phyloP scores from a whole-genome alignment of 2,329 filamentous ascomycete genomes.

The Botryosphaeria dothidea region DNA sequence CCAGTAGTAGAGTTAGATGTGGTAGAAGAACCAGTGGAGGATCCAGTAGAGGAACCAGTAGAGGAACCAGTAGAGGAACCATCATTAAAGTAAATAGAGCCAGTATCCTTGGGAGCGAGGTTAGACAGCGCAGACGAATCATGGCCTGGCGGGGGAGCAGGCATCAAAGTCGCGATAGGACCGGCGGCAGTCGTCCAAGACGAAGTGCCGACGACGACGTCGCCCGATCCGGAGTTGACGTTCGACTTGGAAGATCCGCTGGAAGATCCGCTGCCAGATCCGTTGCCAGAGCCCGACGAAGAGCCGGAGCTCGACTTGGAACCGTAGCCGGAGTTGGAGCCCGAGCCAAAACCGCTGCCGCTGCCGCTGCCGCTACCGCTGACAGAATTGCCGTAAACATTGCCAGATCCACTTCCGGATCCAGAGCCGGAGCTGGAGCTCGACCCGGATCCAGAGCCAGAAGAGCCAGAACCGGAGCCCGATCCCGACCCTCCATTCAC shows the following conservation, averaged over 20 bases:
- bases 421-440: neutral
- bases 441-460: neutral
- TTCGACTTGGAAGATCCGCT: neutral
- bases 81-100: neutral
- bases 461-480: neutral
- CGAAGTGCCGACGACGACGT: neutral
- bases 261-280: neutral
- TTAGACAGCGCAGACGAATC: neutral
- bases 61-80: neutral
- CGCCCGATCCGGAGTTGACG: neutral
- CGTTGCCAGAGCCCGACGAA: neutral
- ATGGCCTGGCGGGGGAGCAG: neutral
- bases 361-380: no score
- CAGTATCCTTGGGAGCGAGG: neutral
- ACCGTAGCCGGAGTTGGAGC: neutral
- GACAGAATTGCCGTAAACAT: no score
- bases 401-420: no score
- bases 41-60: neutral
- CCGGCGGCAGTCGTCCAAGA: neutral
- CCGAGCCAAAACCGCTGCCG: neutral
- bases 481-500: neutral
- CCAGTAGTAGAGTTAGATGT: neutral
- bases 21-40: neutral
- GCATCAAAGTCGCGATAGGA: neutral
- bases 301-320: neutral